Conservation (phyloP, 2,329 filamentous ascomycete species). For the Penicillium sp. region DNA sequence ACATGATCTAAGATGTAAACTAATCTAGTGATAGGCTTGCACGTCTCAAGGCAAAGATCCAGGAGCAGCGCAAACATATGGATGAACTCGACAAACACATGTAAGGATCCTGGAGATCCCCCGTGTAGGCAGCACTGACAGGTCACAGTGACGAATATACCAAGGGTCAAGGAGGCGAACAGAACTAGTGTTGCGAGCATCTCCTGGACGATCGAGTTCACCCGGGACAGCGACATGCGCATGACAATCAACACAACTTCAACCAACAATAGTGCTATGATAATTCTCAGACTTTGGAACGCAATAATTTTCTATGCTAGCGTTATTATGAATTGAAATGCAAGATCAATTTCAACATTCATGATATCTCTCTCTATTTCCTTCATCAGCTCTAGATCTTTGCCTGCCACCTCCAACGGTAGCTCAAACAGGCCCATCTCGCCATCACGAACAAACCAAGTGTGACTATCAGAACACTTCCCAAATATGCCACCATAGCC, state of each 20-base stretch:
- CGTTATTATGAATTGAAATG: not conserved
- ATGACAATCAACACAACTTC: no score
- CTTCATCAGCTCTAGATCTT: slow-evolving; percentile 27
- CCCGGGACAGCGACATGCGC: not conserved
- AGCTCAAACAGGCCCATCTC: slow-evolving; percentile 40
- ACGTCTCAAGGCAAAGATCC: slow-evolving; percentile 19
- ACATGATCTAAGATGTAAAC: not conserved
- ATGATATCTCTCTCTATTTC: not conserved
- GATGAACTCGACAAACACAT: slow-evolving; percentile 28
- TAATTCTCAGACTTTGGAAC: not conserved
- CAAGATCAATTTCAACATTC: not conserved
- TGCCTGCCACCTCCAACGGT: slow-evolving; percentile 39
- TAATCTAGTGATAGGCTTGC: slow-evolving; percentile 13
- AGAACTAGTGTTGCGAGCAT: slow-evolving; percentile 8
- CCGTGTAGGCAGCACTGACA: not conserved
- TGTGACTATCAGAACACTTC: slow-evolving; percentile 42
- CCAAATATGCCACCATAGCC: slow-evolving; percentile 48
- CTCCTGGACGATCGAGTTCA: not conserved
- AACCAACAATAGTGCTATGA: not conserved
- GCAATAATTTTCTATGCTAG: not conserved
- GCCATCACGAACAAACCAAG: slow-evolving; percentile 35
- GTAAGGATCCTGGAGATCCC: slow-evolving; percentile 13
- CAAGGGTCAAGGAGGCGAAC: slow-evolving; percentile 19
- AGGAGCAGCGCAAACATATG: slow-evolving; percentile 25
- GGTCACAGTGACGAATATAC: slow-evolving; percentile 15